phyloP scores from a whole-genome alignment of 179 eudicot genomes.

The Sideroxylon spinosum region DNA sequence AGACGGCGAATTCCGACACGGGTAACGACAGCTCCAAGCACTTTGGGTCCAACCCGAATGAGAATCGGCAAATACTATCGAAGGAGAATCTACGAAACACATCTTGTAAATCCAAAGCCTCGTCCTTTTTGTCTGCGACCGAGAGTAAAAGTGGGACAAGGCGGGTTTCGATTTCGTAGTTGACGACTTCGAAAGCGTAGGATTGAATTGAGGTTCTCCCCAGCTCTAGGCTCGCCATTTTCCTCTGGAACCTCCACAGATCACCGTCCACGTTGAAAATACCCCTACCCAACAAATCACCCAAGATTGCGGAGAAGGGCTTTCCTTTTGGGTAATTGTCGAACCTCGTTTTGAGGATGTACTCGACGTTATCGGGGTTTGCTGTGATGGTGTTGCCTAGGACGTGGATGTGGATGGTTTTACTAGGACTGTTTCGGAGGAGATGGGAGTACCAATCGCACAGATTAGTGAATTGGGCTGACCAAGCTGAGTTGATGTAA shows the following conservation, averaged over 20 bases:
- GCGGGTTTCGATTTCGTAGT: slow-evolving; percentile 35
- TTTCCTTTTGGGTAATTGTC: slow-evolving; percentile 67
- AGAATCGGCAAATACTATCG: slow-evolving; percentile 53
- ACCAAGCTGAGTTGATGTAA: slow-evolving; percentile 49
- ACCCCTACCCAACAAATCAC: slow-evolving; percentile 66
- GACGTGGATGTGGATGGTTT: slow-evolving; percentile 65
- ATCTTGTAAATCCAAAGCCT: slow-evolving; percentile 49
- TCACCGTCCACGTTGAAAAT: slow-evolving; percentile 85
- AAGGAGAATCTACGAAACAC: slow-evolving; percentile 56
- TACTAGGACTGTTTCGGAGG: slow-evolving; percentile 48
- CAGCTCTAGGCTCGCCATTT: slow-evolving; percentile 73
- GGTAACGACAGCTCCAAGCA: slow-evolving; percentile 37
- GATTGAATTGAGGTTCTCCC: slow-evolving; percentile 44
- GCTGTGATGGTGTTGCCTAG: slow-evolving; percentile 60
- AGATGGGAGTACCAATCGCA: slow-evolving; percentile 79
- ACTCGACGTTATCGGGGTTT: slow-evolving; percentile 57
- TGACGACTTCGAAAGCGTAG: slow-evolving; percentile 46
- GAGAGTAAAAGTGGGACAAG: slow-evolving; percentile 44
- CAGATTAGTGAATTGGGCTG: slow-evolving; percentile 35
- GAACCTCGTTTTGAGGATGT: slow-evolving; percentile 70
- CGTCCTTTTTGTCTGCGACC: slow-evolving; percentile 7
- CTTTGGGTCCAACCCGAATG: slow-evolving; percentile 63
- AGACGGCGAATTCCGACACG: slow-evolving; percentile 40
- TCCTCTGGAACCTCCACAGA: slow-evolving; percentile 64
- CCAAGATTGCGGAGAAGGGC: slow-evolving; percentile 56